Base-by-base conservation (phyloP, 495 filamentous ascomycete species). In the Hypoxylon perforatum region DNA sequence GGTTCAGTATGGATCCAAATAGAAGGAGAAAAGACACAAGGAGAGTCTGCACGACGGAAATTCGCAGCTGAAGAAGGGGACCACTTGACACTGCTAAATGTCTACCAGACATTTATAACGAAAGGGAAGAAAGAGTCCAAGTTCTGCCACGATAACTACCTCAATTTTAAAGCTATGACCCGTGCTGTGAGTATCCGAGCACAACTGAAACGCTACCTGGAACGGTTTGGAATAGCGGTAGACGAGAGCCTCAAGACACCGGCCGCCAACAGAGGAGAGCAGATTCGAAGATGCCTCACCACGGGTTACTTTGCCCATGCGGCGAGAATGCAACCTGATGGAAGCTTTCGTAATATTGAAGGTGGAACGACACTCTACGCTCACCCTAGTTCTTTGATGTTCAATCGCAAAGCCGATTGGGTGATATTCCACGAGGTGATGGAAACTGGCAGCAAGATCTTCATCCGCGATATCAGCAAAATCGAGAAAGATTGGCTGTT, bases 351-450 rank as follows among this genome's bases (percentile, higher is more conserved):
- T 68, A 93, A 91, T 22, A 87, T 96, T 44, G 89, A 86, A 56
- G 93, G 92, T 10, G 87, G 86, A 6, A 84, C 79, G 39, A 85
- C 86, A 42, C 80, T 99, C 35, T 87, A 96, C 80, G 92, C 93
- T 17, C 95, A 99, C 78, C 96, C 95, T 3, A 96, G 87, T 70
- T 95, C 91, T 15, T 77, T 99, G 70, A 93, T 99, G 90, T 98
- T 98, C 84, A 97, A 97, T 78, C 88, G 95, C 44, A 97, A 96
- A 81, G 93, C 92, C 15, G 94, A 98, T 67, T 99, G 95, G 95
- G 94, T 99, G 9, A 87, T 99, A 41, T 99, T 98, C 72, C 91
- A 96, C 71, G 96, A 98, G 75, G 87, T 97, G 51, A 87, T 97
- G 82, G 93, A 99, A 77, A 96, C 92, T 18, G 90, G 92, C 14